phyloP scores from a whole-genome alignment of 2,329 filamentous ascomycete species.

The Exophiala phaeomuriformis region DNA sequence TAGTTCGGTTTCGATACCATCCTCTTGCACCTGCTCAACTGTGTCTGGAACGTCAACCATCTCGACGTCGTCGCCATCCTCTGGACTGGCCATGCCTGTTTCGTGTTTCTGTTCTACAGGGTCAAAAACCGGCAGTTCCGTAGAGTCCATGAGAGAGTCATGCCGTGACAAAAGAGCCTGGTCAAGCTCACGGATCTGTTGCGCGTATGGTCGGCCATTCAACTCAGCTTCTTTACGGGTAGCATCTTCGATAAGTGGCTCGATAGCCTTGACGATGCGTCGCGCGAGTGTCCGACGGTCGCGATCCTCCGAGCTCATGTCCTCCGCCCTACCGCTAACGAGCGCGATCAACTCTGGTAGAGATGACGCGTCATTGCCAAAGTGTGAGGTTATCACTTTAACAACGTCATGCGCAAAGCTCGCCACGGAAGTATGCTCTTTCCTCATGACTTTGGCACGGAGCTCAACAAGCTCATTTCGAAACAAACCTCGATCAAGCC shows the following conservation, averaged over 20 bases:
- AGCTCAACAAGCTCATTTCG: conserved; percentile 48
- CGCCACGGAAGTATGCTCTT: conserved; percentile 54
- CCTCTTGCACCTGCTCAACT: conserved; percentile 18
- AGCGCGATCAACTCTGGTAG: conserved; percentile 44
- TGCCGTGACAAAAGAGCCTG: conserved; percentile 52
- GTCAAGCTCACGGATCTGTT: conserved; percentile 66
- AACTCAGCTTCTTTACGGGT: conserved; percentile 76
- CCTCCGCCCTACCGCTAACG: conserved; percentile 42
- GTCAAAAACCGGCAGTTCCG: conserved; percentile 21
- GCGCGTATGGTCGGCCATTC: conserved; percentile 60
- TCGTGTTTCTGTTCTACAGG: conserved; percentile 31
- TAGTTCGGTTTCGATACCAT: neutral
- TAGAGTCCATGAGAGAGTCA: conserved; percentile 40
- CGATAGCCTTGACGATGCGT: conserved; percentile 75
- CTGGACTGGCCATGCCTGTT: conserved; percentile 17
- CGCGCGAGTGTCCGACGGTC: conserved; percentile 81
- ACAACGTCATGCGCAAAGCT: conserved; percentile 55
- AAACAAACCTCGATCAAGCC: conserved; percentile 48
- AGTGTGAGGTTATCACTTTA: conserved; percentile 48
- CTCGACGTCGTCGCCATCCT: conserved; percentile 32
- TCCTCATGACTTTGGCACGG: conserved; percentile 47
- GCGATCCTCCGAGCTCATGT: conserved; percentile 57
- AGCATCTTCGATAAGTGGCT: conserved; percentile 68
- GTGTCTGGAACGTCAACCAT: conserved; percentile 34
- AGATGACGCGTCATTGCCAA: conserved; percentile 44